Evolutionary conservation across 768 basidiomycete species (phyloP).

Genomic region (Naganishia vaughanmartiniae): DNA sequence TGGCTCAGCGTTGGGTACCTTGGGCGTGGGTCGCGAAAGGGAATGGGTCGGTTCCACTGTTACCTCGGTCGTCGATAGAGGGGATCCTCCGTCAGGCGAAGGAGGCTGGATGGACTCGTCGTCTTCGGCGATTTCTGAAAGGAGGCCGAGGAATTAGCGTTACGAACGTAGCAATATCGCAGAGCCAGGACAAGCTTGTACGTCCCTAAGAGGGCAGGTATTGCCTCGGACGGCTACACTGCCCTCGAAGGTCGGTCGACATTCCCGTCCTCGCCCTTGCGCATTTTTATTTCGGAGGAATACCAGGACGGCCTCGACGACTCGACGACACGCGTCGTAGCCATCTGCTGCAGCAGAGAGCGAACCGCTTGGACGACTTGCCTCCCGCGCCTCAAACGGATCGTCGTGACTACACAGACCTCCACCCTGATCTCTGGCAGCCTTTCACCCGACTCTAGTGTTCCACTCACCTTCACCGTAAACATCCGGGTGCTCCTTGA

Average conservation of each 20-base stretch:
- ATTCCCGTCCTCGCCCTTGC: too few species aligned
- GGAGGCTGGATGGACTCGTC: constrained; percentile 31
- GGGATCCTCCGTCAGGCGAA: background rate
- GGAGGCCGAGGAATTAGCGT: too few species aligned
- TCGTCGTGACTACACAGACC: too few species aligned
- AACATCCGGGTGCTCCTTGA: constrained; percentile 90
- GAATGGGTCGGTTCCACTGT: constrained; percentile 15
- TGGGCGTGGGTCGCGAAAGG: constrained; percentile 27
- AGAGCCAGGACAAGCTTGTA: background rate
- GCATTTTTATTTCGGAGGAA: too few species aligned
- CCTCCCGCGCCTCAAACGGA: too few species aligned
- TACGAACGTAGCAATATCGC: background rate
- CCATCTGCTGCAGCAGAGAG: too few species aligned
- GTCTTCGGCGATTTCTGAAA: constrained; percentile 45
- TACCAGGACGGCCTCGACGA: too few species aligned
- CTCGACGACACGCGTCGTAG: too few species aligned
- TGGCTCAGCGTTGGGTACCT: constrained; percentile 32
- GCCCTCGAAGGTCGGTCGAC: too few species aligned
- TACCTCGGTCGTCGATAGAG: constrained; percentile 8
- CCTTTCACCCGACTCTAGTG: background rate
- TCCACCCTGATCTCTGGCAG: background rate
- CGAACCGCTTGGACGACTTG: too few species aligned
- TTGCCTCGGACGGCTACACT: too few species aligned
- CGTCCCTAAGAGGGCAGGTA: background rate
- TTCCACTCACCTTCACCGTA: constrained; percentile 78